Percentiles rank a stretch among this genome's conserved stretches.
phyloP scores from a whole-genome alignment of 148 eudicot species.

The Diospyros kaki region DNA sequence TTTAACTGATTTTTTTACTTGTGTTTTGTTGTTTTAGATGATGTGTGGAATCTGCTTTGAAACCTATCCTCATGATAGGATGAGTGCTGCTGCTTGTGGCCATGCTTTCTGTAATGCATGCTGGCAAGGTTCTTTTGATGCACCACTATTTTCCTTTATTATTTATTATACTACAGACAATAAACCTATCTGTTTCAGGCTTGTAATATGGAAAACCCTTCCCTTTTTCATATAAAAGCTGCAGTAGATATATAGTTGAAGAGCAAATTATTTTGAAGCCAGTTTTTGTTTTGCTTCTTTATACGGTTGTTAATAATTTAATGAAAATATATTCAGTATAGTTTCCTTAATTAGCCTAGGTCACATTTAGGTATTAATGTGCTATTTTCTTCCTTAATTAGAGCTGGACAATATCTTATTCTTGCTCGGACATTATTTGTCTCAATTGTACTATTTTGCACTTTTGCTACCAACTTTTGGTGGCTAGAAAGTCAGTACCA shows the following conservation, averaged over 20 bases:
- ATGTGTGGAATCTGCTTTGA: conserved; percentile 90
- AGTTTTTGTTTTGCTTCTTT: background rate
- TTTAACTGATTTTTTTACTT: background rate
- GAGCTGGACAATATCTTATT: background rate
- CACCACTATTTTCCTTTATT: background rate
- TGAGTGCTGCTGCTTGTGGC: conserved; percentile 78
- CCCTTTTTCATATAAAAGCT: background rate
- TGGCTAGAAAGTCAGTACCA: too few relatives aligned
- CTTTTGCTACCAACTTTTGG: too few relatives aligned
- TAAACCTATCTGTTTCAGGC: too few relatives aligned
- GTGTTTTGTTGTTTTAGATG: conserved; percentile 33
- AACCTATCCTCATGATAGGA: conserved; percentile 40
- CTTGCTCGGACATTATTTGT: background rate
- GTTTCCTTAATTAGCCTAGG: background rate
- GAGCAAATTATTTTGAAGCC: background rate
- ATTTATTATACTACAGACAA: background rate
- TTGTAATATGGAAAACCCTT: background rate
- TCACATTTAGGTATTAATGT: background rate
- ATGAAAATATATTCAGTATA: background rate
- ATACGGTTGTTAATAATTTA: background rate
- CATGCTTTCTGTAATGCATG: conserved; percentile 72
- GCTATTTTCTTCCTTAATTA: background rate
- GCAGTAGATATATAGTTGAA: background rate
- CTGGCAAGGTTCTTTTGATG: conserved; percentile 62
- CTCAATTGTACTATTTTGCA: background rate